Conservation (phyloP, 306 rosid genomes). For the Mimosa pudica region DNA sequence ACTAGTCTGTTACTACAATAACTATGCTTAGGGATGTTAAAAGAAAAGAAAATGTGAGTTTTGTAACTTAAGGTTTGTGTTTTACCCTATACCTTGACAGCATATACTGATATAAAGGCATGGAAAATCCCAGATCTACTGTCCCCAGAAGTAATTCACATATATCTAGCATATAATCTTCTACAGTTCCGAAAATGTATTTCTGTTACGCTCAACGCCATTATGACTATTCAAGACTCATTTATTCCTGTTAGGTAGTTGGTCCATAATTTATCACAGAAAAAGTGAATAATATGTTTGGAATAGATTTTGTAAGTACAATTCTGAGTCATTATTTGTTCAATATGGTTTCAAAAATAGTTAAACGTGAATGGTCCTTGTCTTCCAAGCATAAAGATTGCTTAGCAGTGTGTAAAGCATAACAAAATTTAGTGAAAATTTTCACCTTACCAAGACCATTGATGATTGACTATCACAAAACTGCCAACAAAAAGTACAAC, state of each 20-base stretch:
- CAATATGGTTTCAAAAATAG: not conserved
- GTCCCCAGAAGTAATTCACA: not conserved
- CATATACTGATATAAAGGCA: too few species aligned
- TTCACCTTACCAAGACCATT: slow-evolving; percentile 10
- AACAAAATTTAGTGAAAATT: not conserved
- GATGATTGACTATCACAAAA: slow-evolving; percentile 8
- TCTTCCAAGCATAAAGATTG: slow-evolving; percentile 15
- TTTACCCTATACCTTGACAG: too few species aligned
- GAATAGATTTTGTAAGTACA: slow-evolving; percentile 9
- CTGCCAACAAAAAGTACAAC: slow-evolving; percentile 4
- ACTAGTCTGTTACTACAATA: too few species aligned
- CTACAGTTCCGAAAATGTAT: not conserved
- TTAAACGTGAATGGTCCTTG: slow-evolving; percentile 10
- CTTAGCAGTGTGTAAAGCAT: slow-evolving; percentile 26
- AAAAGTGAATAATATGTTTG: slow-evolving; percentile 3
- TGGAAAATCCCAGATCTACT: too few species aligned
- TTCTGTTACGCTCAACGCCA: not conserved
- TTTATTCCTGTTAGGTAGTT: not conserved
- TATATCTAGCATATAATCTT: slow-evolving; percentile 1
- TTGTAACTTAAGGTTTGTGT: too few species aligned
- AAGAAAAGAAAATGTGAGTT: too few species aligned
- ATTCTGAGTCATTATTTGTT: slow-evolving; percentile 18
- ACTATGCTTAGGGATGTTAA: too few species aligned
- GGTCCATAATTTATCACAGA: slow-evolving; percentile 20
- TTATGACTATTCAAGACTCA: not conserved